Conservation (phyloP, 192 early-diverging fungal genomes). For the Linnemannia hyalina region DNA sequence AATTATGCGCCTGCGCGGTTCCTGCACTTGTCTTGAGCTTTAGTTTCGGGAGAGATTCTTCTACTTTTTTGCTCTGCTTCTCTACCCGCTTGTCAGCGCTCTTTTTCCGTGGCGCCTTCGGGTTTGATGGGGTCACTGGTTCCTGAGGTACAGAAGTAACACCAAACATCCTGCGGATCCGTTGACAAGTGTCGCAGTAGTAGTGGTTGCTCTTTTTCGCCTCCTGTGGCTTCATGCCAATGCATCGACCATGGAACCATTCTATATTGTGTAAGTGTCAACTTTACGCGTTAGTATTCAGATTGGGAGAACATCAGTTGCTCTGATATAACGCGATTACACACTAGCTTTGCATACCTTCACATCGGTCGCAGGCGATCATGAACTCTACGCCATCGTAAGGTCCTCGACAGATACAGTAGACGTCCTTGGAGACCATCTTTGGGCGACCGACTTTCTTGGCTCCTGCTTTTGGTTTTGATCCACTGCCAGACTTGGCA, state of each 20-base stretch:
- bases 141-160: constrained; percentile 10
- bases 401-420: constrained; percentile 65
- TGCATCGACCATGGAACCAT: constrained; percentile 71
- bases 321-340: neutral
- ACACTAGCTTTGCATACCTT: constrained; percentile 47
- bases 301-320: neutral
- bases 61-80: constrained; percentile 4
- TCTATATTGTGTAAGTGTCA: constrained; percentile 39
- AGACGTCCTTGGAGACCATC: constrained; percentile 49
- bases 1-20: neutral
- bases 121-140: constrained; percentile 2
- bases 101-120: constrained; percentile 20
- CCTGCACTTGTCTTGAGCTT: constrained; percentile 10
- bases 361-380: constrained; percentile 68
- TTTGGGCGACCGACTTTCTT: constrained; percentile 46
- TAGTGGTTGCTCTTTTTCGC: constrained; percentile 51
- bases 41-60: constrained; percentile 5
- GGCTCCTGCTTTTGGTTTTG: constrained; percentile 27
- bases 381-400: constrained; percentile 70
- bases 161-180: constrained; percentile 43
- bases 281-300: neutral
- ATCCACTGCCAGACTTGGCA: constrained; percentile 2
- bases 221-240: constrained; percentile 60
- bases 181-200: constrained; percentile 39
- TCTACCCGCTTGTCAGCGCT: constrained; percentile 8